Base-by-base conservation (phyloP, 2,329 filamentous ascomycete species). In the Seiridium cupressi region DNA sequence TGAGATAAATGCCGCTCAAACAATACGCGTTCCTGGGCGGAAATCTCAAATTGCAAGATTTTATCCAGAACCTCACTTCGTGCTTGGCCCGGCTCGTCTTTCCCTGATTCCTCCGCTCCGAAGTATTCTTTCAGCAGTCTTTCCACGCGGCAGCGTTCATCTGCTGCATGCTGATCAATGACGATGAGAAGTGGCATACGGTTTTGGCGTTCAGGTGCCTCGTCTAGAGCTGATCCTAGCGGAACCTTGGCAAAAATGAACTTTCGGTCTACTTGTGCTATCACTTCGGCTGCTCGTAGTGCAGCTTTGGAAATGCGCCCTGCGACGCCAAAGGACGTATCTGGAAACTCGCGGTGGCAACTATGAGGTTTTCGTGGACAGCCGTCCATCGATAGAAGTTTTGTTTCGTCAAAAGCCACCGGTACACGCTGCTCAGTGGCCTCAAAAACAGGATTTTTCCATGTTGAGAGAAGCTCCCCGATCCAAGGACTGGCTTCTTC, bases 151-250 rank as follows among this genome's bases (percentile, higher is more conserved):
- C 90, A 87, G 51, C 95, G 84, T 76, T 99, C 95, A 71, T 97
- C 94, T 3, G 93, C 95, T 1, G 95, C 95, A 71, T 99, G 95
- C 69, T 99, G 95, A 69, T 99, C 95, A 5, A 97, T 82, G 44
- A 97, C 79, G 0, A 96, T 81, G 4, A 98, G 76, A 1, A 87
- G 34, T 54, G 70, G 60, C 9, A 54, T 61, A 11, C 48, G 38
- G 4, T 44, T 38, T 5, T 46, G 34, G 49, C 18, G 18, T 26
- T 49, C 5, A 13, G 5, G 5, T 13, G 61, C 59, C 5, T 38
- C 3, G 13, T 35, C 35, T 32, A 5, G 5, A 4, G 11, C 55
- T 44, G 31, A 31, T 69, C 11, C 71, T 18, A 69, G 56, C 0
- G 74, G 71, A 55, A 91, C 76, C 63, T 85, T 89, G 31, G 87